Base-by-base conservation (phyloP, 192 early-diverging fungal genomes). In the Coemansia sp. region DNA sequence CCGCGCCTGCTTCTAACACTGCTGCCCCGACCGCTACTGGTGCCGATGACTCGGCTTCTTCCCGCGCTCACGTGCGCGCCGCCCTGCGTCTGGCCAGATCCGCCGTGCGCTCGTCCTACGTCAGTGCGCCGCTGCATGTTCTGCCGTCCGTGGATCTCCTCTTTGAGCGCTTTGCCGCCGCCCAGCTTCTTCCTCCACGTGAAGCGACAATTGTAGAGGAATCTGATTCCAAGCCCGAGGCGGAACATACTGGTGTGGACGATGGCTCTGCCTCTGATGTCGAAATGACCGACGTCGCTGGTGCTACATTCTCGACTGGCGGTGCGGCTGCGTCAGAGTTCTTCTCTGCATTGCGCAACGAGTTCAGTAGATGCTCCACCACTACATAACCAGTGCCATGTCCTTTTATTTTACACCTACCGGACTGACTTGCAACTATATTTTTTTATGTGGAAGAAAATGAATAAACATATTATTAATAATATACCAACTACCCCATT, bases 121-220 rank as follows among this genome's bases (percentile, higher is more conserved):
- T 70, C 42, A 79, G 77, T 37, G 85, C 85, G 37, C 85, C 87
- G 22, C 70, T 82, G 43, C 87, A 88, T 45, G 82, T 87, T 5
- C 72, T 87, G 74, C 85, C 87, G n/a, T 77, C 87, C 0, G 82
- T 86, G 3, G 41, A 72, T 5, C 59, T 79, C 32, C 64, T 88
- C 52, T 88, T 68, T 48, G 73, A 77, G 41, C 81, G 83, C 49
- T 86, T 88, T 68, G 85, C 83, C 62, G 21, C 49, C 3, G 62
- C 63, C 0, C 78, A 80, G 66, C 48, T 74, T 58, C 21, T 49
- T 15, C 71, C 65, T 9, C 51, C 7, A 1, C 51, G 13, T 7
- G 8, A 45, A 45, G 8, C 43, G 5, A 4, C 43, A 15, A 54
- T 8, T 9, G 22, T 19, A 26, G n/a, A 18, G 37, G 19, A 36